Base-by-base conservation (phyloP, 2,329 filamentous ascomycete species). In the Microthyrium microscopicum region DNA sequence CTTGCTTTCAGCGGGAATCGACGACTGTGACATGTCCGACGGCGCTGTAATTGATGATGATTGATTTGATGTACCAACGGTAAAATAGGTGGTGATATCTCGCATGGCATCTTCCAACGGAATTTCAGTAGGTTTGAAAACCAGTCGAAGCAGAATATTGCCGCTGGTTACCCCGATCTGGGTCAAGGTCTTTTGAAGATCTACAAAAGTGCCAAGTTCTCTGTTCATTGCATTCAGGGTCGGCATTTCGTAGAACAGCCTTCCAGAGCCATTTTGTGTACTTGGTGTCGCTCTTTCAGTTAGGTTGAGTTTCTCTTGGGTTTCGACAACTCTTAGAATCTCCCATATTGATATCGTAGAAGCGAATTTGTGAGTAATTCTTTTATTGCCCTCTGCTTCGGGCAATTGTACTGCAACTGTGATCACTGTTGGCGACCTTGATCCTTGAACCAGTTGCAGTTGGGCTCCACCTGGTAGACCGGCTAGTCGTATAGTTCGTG, bases 271-370 rank as follows among this genome's bases (percentile, higher is more conserved):
- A 11, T 62, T 51, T 24, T 55, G 60, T 12, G 66, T 68, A 39
- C 70, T 65, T 0, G 83, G 76, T n/a, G 78, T 65, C 3, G 76
- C 83, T 39, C 85, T 67, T 11, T 76, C 83, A 0, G 89, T 95
- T 44, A 98, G 70, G 51, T 94, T 94, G 40, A 60, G 52, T n/a
- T 70, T 69, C 17, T 70, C 67, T 21, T 70, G 74, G 41, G 77
- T 77, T 56, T 98, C 89, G 43, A 95, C 92, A 49, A 89, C 82
- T 39, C 89, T 77, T 36, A 98, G 52, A 19, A 95, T 64, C 44
- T 83, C 70, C 89, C 89, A 98, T 54, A 98, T 52, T 13, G 83
- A 81, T 22, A 82, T 81, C 42, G 82, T 78, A 53, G 80, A 92
- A 1, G 85, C 75, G 40, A 95, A 84, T 50, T 89, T 93, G 50